phyloP scores from a whole-genome alignment of 768 basidiomycete species.

The Kwoniella mangroviensis region DNA sequence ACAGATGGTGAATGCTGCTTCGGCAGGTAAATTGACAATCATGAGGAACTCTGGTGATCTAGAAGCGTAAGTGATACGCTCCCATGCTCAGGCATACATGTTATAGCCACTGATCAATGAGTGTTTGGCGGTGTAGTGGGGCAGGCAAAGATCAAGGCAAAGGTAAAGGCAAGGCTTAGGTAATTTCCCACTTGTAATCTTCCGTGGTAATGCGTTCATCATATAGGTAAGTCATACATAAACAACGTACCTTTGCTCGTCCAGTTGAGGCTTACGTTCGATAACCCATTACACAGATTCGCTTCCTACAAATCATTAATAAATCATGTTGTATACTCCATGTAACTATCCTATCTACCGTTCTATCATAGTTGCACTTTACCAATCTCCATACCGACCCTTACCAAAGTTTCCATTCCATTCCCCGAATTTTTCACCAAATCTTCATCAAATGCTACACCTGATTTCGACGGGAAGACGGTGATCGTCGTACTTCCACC shows the following conservation, averaged over 20 bases:
- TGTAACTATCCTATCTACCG: background rate
- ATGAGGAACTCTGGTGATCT: slow-evolving; percentile 66
- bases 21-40: slow-evolving; percentile 85
- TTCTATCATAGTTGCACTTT: slow-evolving; percentile 21
- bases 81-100: too few species aligned
- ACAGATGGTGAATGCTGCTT: slow-evolving; percentile 88
- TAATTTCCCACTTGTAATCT: background rate
- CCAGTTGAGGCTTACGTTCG: too few species aligned
- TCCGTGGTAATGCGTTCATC: background rate
- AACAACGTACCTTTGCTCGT: too few species aligned
- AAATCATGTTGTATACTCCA: slow-evolving; percentile 23
- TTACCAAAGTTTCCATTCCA: slow-evolving; percentile 70
- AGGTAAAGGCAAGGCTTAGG: slow-evolving; percentile 38
- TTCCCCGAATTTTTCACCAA: slow-evolving; percentile 64
- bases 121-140: slow-evolving; percentile 23
- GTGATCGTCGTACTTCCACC: slow-evolving; percentile 75
- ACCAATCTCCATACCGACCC: slow-evolving; percentile 62
- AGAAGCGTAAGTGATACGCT: slow-evolving; percentile 36
- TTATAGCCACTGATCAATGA: background rate
- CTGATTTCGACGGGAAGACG: slow-evolving; percentile 66
- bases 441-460: slow-evolving; percentile 64
- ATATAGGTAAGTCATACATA: background rate
- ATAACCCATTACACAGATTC: too few species aligned
- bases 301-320: slow-evolving; percentile 2
- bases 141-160: slow-evolving; percentile 39